Evolutionary conservation across 257 asterid species (phyloP), one percentile per base, ranked within the genome.

Genomic region (Solanum neorickii): DNA sequence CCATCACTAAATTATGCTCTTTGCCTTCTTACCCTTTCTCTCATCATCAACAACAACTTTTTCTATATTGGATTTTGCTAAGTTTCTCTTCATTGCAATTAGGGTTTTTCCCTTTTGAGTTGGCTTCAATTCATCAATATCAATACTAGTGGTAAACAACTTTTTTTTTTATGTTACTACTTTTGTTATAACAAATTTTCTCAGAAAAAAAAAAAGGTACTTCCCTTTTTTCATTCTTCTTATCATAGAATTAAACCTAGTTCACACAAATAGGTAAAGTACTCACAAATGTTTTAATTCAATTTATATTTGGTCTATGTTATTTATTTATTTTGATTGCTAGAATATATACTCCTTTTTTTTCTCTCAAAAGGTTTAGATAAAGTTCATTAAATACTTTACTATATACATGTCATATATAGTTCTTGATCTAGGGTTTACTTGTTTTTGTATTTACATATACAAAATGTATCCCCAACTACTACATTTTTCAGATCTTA

Each of bases 1-100:
- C 92, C 89, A 92, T 93, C 93, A 92, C 93, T 91, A 91, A 89
- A 91, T 73, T 39, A 37, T 95, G 90, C 93, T 89, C 87, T 91
- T 89, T 91, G 91, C 90, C 87, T 86, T 70, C 80, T 83, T 83
- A n/a, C 21, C 37, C 65, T 56, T 46, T 47, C 65, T 69, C 33
- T 44, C 76, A 27, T 80, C 62, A 35, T 80, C 52, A 78, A 42
- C 87, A 39, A 23, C 87, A 0, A 42, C 46, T 56, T 90, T 88
- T 85, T 47, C 41, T 78, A 78, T 46, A 44, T 35, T 72, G 41
- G 65, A 78, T 78, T 78, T 78, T 44, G 42, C 66, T 16, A 27
- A 78, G 62, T 60, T 16, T 37, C 76, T 56, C 83, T 60, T 65
- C 87, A 56, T 56, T 86, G 65, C 84, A 83, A 89, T 59, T 91